A percentile compares a stretch with the other conserved stretches of the same genome.
Conservation (phyloP, 1,139 yeast species). For the Taphrina populina region DNA sequence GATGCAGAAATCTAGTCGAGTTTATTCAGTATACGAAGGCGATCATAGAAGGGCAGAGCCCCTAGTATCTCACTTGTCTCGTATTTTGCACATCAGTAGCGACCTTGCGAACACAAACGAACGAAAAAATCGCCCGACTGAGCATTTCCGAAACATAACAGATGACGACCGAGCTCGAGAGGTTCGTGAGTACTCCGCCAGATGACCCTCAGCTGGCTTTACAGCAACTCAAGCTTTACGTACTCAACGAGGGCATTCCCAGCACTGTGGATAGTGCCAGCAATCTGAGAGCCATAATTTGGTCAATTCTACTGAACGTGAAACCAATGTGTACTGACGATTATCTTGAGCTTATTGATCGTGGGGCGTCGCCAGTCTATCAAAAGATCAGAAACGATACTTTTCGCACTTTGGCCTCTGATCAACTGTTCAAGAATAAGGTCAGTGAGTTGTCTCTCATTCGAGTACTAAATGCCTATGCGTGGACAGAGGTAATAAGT, state of each 20-base stretch:
- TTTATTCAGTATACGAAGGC: no score
- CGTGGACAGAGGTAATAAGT: slow-evolving; percentile 49
- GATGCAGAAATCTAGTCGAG: no score
- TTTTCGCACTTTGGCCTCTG: slow-evolving; percentile 79
- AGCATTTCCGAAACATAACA: no score
- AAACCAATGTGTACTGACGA: slow-evolving; percentile 55
- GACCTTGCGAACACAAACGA: no score
- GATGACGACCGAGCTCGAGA: slow-evolving; percentile 31
- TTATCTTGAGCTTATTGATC: slow-evolving; percentile 57
- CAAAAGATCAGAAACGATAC: slow-evolving; percentile 82
- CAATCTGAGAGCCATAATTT: slow-evolving; percentile 71
- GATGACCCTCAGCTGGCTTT: neutral
- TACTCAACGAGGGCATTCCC: slow-evolving; percentile 28
- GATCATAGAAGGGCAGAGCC: no score
- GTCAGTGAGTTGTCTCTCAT: slow-evolving; percentile 70
- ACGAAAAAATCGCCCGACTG: no score
- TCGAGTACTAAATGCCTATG: slow-evolving; percentile 71
- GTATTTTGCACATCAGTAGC: no score
- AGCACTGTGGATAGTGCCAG: slow-evolving; percentile 3
- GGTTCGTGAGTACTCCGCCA: slow-evolving; percentile 8
- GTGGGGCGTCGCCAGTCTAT: slow-evolving; percentile 60
- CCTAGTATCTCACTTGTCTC: no score
- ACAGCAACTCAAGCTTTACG: slow-evolving; percentile 22
- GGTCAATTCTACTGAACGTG: slow-evolving; percentile 74
- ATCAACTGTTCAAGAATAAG: slow-evolving; percentile 60